Base-by-base conservation (phyloP, 2,329 filamentous ascomycete species). In the Aspergillus ruber region DNA sequence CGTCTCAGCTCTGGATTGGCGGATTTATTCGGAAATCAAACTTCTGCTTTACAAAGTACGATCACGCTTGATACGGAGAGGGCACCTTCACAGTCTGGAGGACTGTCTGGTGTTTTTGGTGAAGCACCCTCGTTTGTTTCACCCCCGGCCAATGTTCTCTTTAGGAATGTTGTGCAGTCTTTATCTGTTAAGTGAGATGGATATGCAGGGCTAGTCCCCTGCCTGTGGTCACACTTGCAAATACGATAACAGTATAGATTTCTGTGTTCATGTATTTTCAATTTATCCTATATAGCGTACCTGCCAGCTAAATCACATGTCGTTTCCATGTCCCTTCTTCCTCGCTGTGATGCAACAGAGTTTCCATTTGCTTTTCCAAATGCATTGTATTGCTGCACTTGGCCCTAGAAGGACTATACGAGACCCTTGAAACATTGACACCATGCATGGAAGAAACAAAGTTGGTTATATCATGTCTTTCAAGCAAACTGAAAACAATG, bases 401-500 rank as follows among this genome's bases (percentile, higher is more conserved):
- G 25, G 9, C 4, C 4, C 25, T 10, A 29, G 10, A 29, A 29
- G 25, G 25, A 29, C 25, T 29, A 29, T 27, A 27, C 3, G 25
- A 29, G 25, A 12, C 25, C 25, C 25, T 29, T 29, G 25, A 29
- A 29, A 10, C 12, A 29, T 29, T 7, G 25, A 29, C 25, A 5
- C 25, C 25, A 29, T 29, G 25, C 25, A 29, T 12, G 25, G 10
- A 29, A 29, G 25, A 29, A 29, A 15, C 42, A 49, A 18, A 29
- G 23, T 32, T 36, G 44, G 43, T 70, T 42, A 48, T 54, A 38
- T 61, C 9, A 60, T 56, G 35, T 60, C 56, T 32, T 56, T 60
- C 41, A 74, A 56, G 32, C 64, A 61, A 45, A 78, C 72, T 12
- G 73, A 60, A 64, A 83, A 81, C 5, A 71, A 76, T 12, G 75